phyloP scores from a whole-genome alignment of 257 asterid species.

The Anisodus tanguticus region DNA sequence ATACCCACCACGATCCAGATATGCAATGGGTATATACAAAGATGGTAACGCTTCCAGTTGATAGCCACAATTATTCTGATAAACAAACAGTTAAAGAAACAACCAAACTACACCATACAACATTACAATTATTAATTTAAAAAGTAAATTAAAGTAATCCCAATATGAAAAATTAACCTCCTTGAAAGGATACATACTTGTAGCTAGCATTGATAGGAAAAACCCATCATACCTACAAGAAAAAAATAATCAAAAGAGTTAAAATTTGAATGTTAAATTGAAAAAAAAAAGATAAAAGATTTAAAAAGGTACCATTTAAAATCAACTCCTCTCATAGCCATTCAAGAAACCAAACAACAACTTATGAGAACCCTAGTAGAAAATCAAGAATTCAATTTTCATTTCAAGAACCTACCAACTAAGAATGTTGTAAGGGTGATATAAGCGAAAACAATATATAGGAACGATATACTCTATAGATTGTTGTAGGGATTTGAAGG shows the following conservation, averaged over 20 bases:
- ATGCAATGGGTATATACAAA: slow-evolving; percentile 78
- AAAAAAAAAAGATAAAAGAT: background rate
- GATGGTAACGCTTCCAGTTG: slow-evolving; percentile 83
- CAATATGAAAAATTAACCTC: background rate
- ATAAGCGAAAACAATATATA: background rate
- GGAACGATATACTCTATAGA: background rate
- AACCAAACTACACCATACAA: slow-evolving; percentile 22
- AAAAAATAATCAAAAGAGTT: background rate
- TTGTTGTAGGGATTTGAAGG: slow-evolving; percentile 23
- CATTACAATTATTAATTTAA: background rate
- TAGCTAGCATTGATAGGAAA: slow-evolving; percentile 96
- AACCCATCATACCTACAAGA: slow-evolving; percentile 97
- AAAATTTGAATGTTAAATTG: background rate
- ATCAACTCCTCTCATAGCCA: slow-evolving; percentile 92
- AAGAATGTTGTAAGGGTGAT: background rate
- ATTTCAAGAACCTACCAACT: background rate
- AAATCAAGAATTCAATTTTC: slow-evolving; percentile 3
- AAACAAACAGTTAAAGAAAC: slow-evolving; percentile 48
- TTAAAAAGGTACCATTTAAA: slow-evolving; percentile 71
- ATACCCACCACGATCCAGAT: slow-evolving; percentile 93
- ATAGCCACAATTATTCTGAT: slow-evolving; percentile 80
- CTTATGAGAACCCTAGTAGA: background rate
- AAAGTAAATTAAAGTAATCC: background rate
- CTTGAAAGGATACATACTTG: slow-evolving; percentile 88
- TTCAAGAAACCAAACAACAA: slow-evolving; percentile 32